phyloP scores from a whole-genome alignment of 2,329 filamentous ascomycete genomes.

The Raffaelea arxii region DNA sequence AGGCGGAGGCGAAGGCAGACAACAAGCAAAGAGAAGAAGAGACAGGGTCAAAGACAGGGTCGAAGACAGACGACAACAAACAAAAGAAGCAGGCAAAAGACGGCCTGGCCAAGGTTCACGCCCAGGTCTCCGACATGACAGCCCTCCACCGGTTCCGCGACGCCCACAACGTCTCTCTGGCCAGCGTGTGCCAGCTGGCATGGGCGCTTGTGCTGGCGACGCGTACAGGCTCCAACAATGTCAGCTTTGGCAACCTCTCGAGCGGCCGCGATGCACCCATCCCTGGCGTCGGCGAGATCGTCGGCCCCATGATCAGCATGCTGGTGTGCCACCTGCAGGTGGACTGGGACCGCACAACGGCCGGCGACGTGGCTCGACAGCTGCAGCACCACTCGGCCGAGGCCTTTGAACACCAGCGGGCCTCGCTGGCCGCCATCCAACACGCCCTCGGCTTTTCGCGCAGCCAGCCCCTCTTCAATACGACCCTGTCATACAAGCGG shows the following conservation, averaged over 20 bases:
- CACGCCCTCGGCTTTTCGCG: not conserved
- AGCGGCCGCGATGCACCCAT: conserved; percentile 19
- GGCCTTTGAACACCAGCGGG: not conserved
- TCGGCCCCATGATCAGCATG: conserved; percentile 20
- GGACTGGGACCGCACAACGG: not conserved
- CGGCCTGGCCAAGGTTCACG: not conserved
- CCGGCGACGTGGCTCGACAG: not conserved
- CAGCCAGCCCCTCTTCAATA: not conserved
- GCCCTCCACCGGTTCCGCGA: not conserved
- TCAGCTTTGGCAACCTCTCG: conserved; percentile 18
- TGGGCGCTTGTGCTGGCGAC: not conserved
- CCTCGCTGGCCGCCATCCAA: not conserved
- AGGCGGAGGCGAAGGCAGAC: not conserved
- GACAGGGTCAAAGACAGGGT: too few species aligned
- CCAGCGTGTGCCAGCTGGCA: not conserved
- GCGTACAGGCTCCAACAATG: not conserved
- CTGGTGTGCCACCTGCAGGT: conserved; percentile 2
- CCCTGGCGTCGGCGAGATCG: conserved; percentile 16
- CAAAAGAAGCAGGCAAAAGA: too few species aligned
- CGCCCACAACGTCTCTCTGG: not conserved
- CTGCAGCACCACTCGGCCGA: not conserved
- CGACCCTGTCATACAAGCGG: not conserved
- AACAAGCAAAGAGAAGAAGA: not conserved
- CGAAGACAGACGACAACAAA: not conserved
- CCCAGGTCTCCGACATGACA: not conserved